Percentiles rank a stretch among this genome's conserved stretches.
Conservation (phyloP, 352 stramenopile species). For the Globisporangium splendens region DNA sequence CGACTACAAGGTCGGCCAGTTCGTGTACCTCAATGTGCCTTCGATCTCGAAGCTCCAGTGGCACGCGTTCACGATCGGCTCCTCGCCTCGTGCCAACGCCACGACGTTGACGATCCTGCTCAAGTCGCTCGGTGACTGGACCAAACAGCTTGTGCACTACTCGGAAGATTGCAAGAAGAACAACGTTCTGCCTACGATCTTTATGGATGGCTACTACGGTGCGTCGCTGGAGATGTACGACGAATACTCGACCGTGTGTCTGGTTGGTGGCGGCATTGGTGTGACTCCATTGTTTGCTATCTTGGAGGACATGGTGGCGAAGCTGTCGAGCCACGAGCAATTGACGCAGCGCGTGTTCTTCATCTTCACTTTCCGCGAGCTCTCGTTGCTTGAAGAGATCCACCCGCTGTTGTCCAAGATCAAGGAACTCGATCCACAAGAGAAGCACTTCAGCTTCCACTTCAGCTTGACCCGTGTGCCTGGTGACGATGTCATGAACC, state of each 20-base stretch:
- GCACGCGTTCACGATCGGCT: slow-evolving; percentile 41
- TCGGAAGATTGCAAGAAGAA: slow-evolving; percentile 23
- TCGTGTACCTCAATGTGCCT: slow-evolving; percentile 35
- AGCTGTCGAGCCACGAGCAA: slow-evolving; percentile 3
- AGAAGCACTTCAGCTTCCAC: slow-evolving; percentile 18
- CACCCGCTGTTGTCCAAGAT: slow-evolving; percentile 13
- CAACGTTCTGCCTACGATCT: slow-evolving; percentile 18
- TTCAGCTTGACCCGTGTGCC: slow-evolving; percentile 20
- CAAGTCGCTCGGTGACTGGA: slow-evolving; percentile 1
- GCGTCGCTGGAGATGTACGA: slow-evolving; percentile 23
- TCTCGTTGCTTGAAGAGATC: slow-evolving; percentile 21
- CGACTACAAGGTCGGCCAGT: slow-evolving; percentile 20
- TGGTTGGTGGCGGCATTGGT: slow-evolving; percentile 26
- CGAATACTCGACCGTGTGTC: slow-evolving; percentile 22
- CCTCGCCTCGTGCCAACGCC: slow-evolving; percentile 17
- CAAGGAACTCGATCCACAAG: slow-evolving; percentile 11
- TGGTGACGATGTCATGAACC: background rate
- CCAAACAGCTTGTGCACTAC: slow-evolving; percentile 21
- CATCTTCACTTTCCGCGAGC: slow-evolving; percentile 24
- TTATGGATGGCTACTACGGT: slow-evolving; percentile 35
- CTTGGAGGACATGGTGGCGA: slow-evolving; percentile 18
- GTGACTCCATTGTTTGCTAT: slow-evolving; percentile 17
- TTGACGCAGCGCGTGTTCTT: slow-evolving; percentile 16
- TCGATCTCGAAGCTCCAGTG: slow-evolving; percentile 36
- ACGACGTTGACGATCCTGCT: slow-evolving; percentile 21